Evolutionary conservation across 2,329 filamentous ascomycete species (phyloP).

Genomic region (Calonectria pseudoreteaudii): DNA sequence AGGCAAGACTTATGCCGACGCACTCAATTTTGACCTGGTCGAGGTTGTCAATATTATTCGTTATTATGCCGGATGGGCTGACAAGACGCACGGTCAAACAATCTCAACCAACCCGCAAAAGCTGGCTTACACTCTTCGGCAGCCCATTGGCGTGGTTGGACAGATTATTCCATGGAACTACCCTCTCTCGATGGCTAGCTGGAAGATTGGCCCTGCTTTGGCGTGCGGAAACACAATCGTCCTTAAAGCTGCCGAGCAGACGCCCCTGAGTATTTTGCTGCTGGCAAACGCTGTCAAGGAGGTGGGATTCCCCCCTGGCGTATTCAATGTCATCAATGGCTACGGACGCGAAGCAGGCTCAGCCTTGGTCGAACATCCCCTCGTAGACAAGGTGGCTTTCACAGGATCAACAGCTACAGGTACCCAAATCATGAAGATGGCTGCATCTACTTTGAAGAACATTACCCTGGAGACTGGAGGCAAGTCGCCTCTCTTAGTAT

Average conservation of each 20-base stretch:
- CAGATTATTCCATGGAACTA: conserved; percentile 93
- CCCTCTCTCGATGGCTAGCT: conserved; percentile 80
- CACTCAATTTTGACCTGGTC: conserved; percentile 69
- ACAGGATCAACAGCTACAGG: conserved; percentile 80
- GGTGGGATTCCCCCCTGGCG: conserved; percentile 80
- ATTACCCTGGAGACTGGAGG: conserved; percentile 76
- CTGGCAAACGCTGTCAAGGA: conserved; percentile 75
- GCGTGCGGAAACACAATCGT: conserved; percentile 78
- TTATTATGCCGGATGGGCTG: conserved; percentile 78
- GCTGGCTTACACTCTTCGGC: conserved; percentile 79
- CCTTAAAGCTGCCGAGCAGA: conserved; percentile 81
- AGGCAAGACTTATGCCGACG: conserved; percentile 73
- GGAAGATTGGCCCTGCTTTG: conserved; percentile 82
- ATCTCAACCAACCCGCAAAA: conserved; percentile 79
- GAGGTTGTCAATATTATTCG: conserved; percentile 51
- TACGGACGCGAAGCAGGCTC: conserved; percentile 82
- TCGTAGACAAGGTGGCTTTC: conserved; percentile 82
- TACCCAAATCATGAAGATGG: conserved; percentile 81
- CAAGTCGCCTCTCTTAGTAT: conserved; percentile 82
- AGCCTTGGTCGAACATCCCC: conserved; percentile 64
- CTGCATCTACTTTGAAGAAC: conserved; percentile 69
- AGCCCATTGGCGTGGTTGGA: conserved; percentile 75
- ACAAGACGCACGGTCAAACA: conserved; percentile 87
- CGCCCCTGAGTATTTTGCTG: conserved; percentile 75
- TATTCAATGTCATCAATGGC: conserved; percentile 80